Conservation (phyloP, 441 rosid genomes). For the Syzygium syzygioides region DNA sequence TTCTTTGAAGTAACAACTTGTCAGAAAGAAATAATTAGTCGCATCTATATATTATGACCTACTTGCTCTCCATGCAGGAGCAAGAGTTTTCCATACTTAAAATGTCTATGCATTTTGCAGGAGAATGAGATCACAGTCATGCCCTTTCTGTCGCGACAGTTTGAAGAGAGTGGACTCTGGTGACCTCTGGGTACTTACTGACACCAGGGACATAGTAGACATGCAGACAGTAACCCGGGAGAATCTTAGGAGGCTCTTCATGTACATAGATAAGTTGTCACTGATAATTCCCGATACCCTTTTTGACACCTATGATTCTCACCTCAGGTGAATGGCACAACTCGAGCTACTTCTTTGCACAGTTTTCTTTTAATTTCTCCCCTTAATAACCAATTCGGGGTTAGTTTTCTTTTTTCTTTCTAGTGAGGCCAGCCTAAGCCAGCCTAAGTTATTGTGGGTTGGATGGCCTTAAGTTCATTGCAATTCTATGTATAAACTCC, state of each 20-base stretch:
- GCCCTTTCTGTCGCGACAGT: conserved; percentile 64
- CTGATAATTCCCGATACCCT: conserved; percentile 41
- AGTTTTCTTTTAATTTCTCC: background rate
- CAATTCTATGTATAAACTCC: background rate
- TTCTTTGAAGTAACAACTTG: background rate
- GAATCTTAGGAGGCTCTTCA: conserved; percentile 49
- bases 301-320: conserved; percentile 47
- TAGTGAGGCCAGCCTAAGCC: background rate
- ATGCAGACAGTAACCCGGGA: conserved; percentile 43
- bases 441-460: background rate
- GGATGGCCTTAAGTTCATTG: background rate
- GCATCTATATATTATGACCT: background rate
- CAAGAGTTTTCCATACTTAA: background rate
- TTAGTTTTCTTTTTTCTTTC: background rate
- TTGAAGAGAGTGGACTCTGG: conserved; percentile 60
- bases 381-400: background rate
- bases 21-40: background rate
- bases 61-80: background rate
- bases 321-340: conserved; percentile 29
- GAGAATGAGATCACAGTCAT: conserved; percentile 54
- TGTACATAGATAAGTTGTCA: conserved; percentile 56
- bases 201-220: conserved; percentile 44
- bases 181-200: conserved; percentile 52
- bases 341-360: background rate
- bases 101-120: conserved; percentile 19